phyloP scores from a whole-genome alignment of 2,329 filamentous ascomycete species.

The Graphiopsis chlorocephala region DNA sequence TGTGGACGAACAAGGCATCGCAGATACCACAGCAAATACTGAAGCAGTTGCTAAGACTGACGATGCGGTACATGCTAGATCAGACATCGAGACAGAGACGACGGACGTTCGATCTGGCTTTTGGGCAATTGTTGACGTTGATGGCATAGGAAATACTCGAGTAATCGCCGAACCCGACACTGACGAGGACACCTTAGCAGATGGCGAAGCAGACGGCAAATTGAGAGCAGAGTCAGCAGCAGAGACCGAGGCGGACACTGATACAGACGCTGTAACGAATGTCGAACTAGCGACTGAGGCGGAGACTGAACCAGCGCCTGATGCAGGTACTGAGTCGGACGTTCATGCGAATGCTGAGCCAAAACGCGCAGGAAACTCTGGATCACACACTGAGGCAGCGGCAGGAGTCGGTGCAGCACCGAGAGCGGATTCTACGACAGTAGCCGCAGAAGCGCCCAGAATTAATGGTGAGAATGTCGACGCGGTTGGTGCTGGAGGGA shows the following conservation, averaged over 20 bases:
- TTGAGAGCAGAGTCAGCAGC: constrained; percentile 4
- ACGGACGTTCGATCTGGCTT: constrained; percentile 4
- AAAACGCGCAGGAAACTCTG: constrained; percentile 10
- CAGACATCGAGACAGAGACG: constrained; percentile 8
- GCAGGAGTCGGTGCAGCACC: not conserved
- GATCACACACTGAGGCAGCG: not conserved
- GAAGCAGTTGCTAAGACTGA: constrained; percentile 8
- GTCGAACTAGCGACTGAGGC: not conserved
- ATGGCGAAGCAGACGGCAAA: constrained; percentile 4
- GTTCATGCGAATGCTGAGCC: constrained; percentile 9
- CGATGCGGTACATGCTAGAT: not conserved
- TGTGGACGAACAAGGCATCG: constrained; percentile 4
- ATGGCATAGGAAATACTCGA: constrained; percentile 6
- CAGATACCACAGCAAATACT: constrained; percentile 8
- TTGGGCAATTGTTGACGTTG: constrained; percentile 8
- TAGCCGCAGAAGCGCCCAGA: not conserved
- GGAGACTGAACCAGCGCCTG: constrained; percentile 3
- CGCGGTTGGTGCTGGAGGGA: not conserved
- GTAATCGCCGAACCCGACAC: not conserved
- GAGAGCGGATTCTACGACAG: constrained; percentile 1
- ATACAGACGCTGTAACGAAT: constrained; percentile 8
- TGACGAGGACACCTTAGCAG: constrained; percentile 9
- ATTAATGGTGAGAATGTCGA: not conserved
- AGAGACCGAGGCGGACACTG: not conserved
- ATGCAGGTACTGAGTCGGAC: constrained; percentile 3